A percentile compares a stretch with the other conserved stretches of the same genome.
Evolutionary conservation across 371 early-diverging fungal species (phyloP).

Genomic region (Haplosporangium sp.): DNA sequence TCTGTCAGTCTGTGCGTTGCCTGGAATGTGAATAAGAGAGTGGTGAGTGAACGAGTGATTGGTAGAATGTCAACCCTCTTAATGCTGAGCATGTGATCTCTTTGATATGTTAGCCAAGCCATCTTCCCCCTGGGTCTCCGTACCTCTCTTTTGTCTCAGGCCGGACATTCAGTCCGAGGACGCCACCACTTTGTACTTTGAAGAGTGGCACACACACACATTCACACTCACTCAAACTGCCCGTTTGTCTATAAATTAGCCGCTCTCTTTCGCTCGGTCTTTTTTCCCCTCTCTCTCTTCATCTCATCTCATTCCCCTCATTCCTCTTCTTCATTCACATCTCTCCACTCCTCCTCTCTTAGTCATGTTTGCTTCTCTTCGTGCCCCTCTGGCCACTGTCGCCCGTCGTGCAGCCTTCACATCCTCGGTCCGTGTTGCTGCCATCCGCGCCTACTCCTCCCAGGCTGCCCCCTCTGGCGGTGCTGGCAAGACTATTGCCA

Average conservation of each 20-base stretch:
- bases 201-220: too few relatives aligned
- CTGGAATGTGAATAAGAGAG: too few relatives aligned
- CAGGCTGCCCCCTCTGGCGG: conserved; percentile 33
- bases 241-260: too few relatives aligned
- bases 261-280: not conserved
- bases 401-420: conserved; percentile 43
- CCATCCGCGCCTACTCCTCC: conserved; percentile 50
- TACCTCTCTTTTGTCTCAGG: too few relatives aligned
- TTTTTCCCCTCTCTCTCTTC: not conserved
- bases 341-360: conserved; percentile 7
- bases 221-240: not conserved
- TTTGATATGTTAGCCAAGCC: too few relatives aligned
- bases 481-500: conserved; percentile 43
- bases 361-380: conserved; percentile 26
- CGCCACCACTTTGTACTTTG: too few relatives aligned
- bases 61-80: too few relatives aligned
- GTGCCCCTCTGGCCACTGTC: conserved; percentile 41
- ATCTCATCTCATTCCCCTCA: conserved; percentile 11
- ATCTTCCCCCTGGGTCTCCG: too few relatives aligned
- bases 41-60: too few relatives aligned
- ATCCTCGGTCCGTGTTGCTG: conserved; percentile 34
- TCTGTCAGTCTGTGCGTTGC: not conserved
- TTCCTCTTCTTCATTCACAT: not conserved
- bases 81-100: too few relatives aligned
- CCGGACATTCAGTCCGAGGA: too few relatives aligned